Conservation (phyloP, 1,284 basidiomycete genomes). For the Sporisorium graminicola region DNA sequence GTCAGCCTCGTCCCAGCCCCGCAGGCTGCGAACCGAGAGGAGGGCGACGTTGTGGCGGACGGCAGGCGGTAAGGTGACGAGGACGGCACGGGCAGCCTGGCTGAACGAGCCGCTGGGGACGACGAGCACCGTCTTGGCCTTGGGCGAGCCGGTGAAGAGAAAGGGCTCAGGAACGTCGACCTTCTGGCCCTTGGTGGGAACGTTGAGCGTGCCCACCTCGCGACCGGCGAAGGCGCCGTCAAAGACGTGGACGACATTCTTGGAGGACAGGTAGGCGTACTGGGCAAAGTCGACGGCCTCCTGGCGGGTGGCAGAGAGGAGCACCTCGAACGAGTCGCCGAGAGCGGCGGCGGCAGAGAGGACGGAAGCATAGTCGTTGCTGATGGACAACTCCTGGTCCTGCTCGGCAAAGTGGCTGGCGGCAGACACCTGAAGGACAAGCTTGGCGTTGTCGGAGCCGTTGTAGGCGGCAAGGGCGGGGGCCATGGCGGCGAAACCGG, state of each 20-base stretch:
- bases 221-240: slow-evolving; percentile 66
- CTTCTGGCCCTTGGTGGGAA: slow-evolving; percentile 58
- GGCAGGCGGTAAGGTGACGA: slow-evolving; percentile 51
- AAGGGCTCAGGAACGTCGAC: slow-evolving; percentile 76
- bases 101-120: slow-evolving; percentile 65
- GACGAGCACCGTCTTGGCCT: slow-evolving; percentile 61
- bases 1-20: slow-evolving; percentile 62
- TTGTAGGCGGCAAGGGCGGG: slow-evolving; percentile 60
- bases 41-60: slow-evolving; percentile 59
- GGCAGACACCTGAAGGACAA: slow-evolving; percentile 67
- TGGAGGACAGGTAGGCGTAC: slow-evolving; percentile 58
- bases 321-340: slow-evolving; percentile 59
- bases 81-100: slow-evolving; percentile 59
- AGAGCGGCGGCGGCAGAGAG: slow-evolving; percentile 62
- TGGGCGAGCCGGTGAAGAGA: slow-evolving; percentile 63
- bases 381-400: slow-evolving; percentile 52
- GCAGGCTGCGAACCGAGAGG: slow-evolving; percentile 59
- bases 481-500: slow-evolving; percentile 65
- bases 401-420: slow-evolving; percentile 58
- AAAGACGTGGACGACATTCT: slow-evolving; percentile 67
- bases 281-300: slow-evolving; percentile 66
- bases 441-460: slow-evolving; percentile 51
- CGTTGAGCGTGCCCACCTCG: slow-evolving; percentile 58
- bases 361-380: slow-evolving; percentile 67
- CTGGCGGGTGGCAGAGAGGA: slow-evolving; percentile 62